Base-by-base conservation (phyloP, 1,284 basidiomycete species). In the Melanopsichium pennsylvanicum region DNA sequence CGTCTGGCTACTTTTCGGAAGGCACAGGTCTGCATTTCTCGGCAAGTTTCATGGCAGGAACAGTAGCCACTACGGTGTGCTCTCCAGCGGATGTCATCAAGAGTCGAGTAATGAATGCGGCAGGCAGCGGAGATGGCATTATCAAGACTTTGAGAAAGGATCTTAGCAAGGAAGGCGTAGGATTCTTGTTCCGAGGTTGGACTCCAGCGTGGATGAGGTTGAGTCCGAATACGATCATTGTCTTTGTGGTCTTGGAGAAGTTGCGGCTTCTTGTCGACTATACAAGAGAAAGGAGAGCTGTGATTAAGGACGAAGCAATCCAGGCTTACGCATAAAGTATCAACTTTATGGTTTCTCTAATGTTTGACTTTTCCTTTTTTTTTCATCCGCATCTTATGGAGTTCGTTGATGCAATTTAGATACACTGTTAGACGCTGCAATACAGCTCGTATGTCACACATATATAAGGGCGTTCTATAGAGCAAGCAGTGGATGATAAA, bases 111-210 rank as follows among this genome's bases (percentile, higher is more conserved):
- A 85, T 85, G 85, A 79, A 78, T 44, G 56, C 62, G 1, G 48
- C 57, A 13, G 70, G 70, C 0, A 46, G 41, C 2, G 61, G 61
- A 2, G 61, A 60, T 2, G 66, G 68, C 13, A 42, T 69, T 25
- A 57, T 76, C 21, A 52, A 70, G 50, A 62, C 56, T 38, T 39
- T 78, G 19, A 42, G 63, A 19, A 56, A 47, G 11, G 61, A 76
- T 18, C 59, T 82, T 21, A 54, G 74, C 10, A 72, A 70, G 22
- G 81, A 83, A 58, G 84, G 85, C 1, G 81, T 83, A 11, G 72
- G 78, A 13, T 85, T 85, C 81, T 68, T 86, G 34, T 85, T 86
- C 80, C 81, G 84, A 48, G 85, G 85, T n/a, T 86, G 85, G 85
- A 82, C 84, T 9, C 84, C 85, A 5, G 83, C 84, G 0, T 85